These are phyloP conservation scores for Pseudogymnoascus sp. DNA, from an alignment of 2,329 filamentous ascomycete species.

Conservation along the genomic window DNA sequence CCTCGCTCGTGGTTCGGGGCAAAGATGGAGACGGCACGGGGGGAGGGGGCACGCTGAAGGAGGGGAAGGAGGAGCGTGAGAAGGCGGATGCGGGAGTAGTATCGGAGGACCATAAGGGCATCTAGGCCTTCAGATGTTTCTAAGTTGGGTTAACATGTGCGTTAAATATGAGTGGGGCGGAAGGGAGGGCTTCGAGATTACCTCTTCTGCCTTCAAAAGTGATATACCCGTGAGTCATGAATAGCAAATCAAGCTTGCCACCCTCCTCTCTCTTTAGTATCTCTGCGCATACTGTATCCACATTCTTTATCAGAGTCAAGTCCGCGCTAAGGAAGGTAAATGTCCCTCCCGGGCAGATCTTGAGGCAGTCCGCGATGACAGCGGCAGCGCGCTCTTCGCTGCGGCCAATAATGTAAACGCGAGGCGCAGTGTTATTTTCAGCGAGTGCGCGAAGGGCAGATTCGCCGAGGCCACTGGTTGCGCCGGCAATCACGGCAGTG, in stretches of 20 bases:
- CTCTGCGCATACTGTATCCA: conserved; percentile 25
- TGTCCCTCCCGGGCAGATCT: conserved; percentile 26
- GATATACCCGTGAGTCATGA: conserved; percentile 26
- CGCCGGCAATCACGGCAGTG: conserved; percentile 12
- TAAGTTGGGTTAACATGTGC: conserved; percentile 12
- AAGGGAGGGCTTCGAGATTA: conserved; percentile 10
- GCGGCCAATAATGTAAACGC: conserved; percentile 29
- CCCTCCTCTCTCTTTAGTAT: conserved; percentile 24
- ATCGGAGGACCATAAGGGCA: conserved; percentile 24
- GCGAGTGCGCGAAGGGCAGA: not conserved
- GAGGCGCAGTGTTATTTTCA: conserved; percentile 16
- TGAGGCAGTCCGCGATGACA: conserved; percentile 25
- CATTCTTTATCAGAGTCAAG: conserved; percentile 28
- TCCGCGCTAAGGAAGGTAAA: conserved; percentile 28
- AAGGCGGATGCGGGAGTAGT: conserved; percentile 29
- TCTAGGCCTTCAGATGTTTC: conserved; percentile 30
- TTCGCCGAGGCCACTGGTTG: conserved; percentile 13
- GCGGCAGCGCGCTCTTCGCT: conserved; percentile 25
- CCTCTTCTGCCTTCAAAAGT: conserved; percentile 21
- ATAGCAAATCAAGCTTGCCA: conserved; percentile 29
- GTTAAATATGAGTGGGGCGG: not conserved
- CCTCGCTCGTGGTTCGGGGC: conserved; percentile 26
- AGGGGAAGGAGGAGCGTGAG: conserved; percentile 26
- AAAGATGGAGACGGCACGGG: conserved; percentile 29
- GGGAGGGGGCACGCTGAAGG: conserved; percentile 15